phyloP scores from a whole-genome alignment of 2,329 filamentous ascomycete genomes.

The Diplodia mutila region DNA sequence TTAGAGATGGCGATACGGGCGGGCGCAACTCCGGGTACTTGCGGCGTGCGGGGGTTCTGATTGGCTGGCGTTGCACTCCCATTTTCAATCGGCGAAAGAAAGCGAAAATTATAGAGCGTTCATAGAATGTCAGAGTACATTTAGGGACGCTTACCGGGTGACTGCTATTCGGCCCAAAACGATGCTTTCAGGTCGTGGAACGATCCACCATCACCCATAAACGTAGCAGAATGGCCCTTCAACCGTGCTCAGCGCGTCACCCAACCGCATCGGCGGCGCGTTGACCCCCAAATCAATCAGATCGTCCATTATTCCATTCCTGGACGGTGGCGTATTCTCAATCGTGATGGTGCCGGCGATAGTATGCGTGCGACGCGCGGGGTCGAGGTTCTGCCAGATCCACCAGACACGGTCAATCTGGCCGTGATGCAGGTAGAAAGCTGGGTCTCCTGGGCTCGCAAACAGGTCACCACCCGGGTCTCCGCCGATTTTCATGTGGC shows the following conservation, averaged over 20 bases:
- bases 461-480: slow-evolving; percentile 52
- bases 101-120: neutral
- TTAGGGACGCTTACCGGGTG: neutral
- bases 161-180: neutral
- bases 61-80: neutral
- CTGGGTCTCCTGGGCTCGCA: slow-evolving; percentile 48
- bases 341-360: slow-evolving; percentile 53
- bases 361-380: slow-evolving; percentile 41
- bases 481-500: slow-evolving; percentile 52
- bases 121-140: neutral
- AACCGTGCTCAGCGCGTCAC: slow-evolving; percentile 48
- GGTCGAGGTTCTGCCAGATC: slow-evolving; percentile 56
- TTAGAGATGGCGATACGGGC: neutral
- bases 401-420: slow-evolving; percentile 55
- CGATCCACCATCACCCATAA: slow-evolving; percentile 33
- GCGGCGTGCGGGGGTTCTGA: slow-evolving; percentile 1
- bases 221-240: slow-evolving; percentile 53
- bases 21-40: neutral
- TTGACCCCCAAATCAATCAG: slow-evolving; percentile 47
- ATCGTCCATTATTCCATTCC: slow-evolving; percentile 50
- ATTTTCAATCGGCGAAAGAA: neutral
- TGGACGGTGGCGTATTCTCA: slow-evolving; percentile 45
- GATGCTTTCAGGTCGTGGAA: neutral
- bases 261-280: slow-evolving; percentile 32
- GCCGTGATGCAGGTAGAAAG: slow-evolving; percentile 54